Evolutionary conservation across 257 asterid species (phyloP).

Genomic region (Knoxia roxburghii): DNA sequence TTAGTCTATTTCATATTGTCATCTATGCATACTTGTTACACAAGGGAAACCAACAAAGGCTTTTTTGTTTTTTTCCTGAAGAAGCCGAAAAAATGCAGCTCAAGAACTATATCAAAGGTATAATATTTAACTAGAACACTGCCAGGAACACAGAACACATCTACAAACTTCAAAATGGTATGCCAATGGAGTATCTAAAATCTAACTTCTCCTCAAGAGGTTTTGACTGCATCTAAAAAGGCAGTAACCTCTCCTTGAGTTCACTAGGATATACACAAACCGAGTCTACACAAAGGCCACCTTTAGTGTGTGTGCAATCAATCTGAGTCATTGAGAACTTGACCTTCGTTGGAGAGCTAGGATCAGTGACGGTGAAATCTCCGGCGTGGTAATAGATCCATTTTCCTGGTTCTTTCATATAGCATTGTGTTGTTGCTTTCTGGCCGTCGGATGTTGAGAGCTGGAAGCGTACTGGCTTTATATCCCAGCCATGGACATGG

Average conservation of each 20-base stretch:
- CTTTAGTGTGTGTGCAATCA: conserved; percentile 90
- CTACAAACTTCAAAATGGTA: conserved; percentile 7
- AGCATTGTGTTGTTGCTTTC: conserved; percentile 63
- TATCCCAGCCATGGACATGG: conserved; percentile 92
- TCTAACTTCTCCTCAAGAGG: conserved; percentile 14
- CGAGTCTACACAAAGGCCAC: conserved; percentile 89
- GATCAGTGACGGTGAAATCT: conserved; percentile 46
- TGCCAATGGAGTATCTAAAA: conserved; percentile 2
- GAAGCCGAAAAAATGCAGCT: too few species aligned
- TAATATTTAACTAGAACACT: conserved; percentile 4
- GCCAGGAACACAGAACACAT: conserved; percentile 4
- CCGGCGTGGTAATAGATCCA: conserved; percentile 76
- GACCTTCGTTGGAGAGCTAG: conserved; percentile 41
- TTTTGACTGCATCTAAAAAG: conserved; percentile 36
- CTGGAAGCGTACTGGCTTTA: conserved; percentile 71
- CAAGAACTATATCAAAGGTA: too few species aligned
- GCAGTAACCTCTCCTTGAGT: conserved; percentile 54
- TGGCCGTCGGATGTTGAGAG: conserved; percentile 76
- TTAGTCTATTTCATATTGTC: too few species aligned
- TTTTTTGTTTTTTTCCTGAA: too few species aligned
- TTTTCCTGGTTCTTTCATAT: conserved; percentile 65
- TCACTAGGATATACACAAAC: conserved; percentile 62
- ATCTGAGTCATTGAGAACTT: conserved; percentile 89
- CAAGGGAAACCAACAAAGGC: too few species aligned
- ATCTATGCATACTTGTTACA: too few species aligned